phyloP scores from a whole-genome alignment of 2,329 filamentous ascomycete genomes.

The Clarireedia homoeocarpa region DNA sequence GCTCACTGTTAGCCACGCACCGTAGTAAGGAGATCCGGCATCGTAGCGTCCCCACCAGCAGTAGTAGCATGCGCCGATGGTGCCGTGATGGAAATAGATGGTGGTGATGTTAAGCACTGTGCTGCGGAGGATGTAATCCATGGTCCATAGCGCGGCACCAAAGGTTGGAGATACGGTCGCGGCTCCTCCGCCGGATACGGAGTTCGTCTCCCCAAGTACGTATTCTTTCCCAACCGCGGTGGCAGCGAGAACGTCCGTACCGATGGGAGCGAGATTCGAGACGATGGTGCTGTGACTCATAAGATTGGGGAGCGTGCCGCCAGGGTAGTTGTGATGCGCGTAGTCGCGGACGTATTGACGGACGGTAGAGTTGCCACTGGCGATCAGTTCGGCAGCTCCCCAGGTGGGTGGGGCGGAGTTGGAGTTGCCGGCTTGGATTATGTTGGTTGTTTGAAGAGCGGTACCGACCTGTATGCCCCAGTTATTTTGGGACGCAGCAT shows the following conservation, averaged over 20 bases:
- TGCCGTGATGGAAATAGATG: slow-evolving; percentile 26
- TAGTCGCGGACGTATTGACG: slow-evolving; percentile 23
- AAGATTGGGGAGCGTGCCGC: slow-evolving; percentile 28
- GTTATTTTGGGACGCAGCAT: slow-evolving; percentile 22
- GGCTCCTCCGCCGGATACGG: slow-evolving; percentile 26
- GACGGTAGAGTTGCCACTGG: slow-evolving; percentile 17
- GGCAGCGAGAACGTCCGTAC: slow-evolving; percentile 20
- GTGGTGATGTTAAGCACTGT: slow-evolving; percentile 17
- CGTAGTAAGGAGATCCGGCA: slow-evolving; percentile 26
- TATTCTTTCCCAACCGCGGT: slow-evolving; percentile 21
- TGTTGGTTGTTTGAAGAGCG: slow-evolving; percentile 12
- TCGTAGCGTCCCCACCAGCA: slow-evolving; percentile 25
- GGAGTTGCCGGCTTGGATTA: slow-evolving; percentile 26
- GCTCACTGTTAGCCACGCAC: slow-evolving; percentile 21
- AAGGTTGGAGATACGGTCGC: slow-evolving; percentile 21
- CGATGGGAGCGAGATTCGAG: slow-evolving; percentile 18
- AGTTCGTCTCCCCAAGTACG: slow-evolving; percentile 27
- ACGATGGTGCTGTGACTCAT: slow-evolving; percentile 25
- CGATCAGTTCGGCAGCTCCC: slow-evolving; percentile 24
- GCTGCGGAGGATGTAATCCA: slow-evolving; percentile 23
- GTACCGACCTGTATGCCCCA: slow-evolving; percentile 21
- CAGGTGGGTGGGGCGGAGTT: slow-evolving; percentile 24
- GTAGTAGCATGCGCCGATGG: slow-evolving; percentile 28
- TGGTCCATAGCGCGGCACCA: slow-evolving; percentile 24
- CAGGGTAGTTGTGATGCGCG: slow-evolving; percentile 32